Evolutionary conservation across 306 rosid species (phyloP).

Genomic region (Luffa acutangula): DNA sequence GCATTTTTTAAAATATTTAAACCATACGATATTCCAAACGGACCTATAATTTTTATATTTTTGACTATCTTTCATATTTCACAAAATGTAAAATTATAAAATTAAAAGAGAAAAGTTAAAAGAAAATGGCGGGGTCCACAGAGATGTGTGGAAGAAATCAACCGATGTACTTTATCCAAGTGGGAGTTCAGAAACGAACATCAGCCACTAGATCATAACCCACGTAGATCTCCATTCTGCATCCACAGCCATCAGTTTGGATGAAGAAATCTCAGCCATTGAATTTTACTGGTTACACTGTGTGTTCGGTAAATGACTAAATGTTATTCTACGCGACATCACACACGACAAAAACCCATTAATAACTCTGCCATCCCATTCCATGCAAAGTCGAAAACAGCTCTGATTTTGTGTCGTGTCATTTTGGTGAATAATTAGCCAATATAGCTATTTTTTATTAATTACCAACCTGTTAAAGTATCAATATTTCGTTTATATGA

Average conservation of each 20-base stretch:
- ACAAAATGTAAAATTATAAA: background rate
- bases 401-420: background rate
- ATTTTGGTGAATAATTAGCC: background rate
- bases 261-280: constrained; percentile 25
- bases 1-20: no score
- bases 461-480: background rate
- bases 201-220: constrained; percentile 13
- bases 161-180: constrained; percentile 5
- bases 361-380: constrained; percentile 12
- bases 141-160: background rate
- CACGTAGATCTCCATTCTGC: background rate
- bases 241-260: constrained; percentile 13
- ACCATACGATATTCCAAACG: no score
- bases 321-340: constrained; percentile 17
- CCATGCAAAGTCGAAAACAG: background rate
- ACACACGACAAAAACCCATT: constrained; percentile 31
- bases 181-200: background rate
- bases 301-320: constrained; percentile 2
- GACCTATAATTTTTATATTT: no score
- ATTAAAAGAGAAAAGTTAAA: background rate
- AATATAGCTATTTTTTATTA: background rate
- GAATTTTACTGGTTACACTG: background rate
- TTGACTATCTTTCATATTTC: no score
- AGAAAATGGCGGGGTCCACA: background rate
- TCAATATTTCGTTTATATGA: background rate